Evolutionary conservation across 345 rosid species (phyloP).

Genomic region (Gossypium rotundifolium): DNA sequence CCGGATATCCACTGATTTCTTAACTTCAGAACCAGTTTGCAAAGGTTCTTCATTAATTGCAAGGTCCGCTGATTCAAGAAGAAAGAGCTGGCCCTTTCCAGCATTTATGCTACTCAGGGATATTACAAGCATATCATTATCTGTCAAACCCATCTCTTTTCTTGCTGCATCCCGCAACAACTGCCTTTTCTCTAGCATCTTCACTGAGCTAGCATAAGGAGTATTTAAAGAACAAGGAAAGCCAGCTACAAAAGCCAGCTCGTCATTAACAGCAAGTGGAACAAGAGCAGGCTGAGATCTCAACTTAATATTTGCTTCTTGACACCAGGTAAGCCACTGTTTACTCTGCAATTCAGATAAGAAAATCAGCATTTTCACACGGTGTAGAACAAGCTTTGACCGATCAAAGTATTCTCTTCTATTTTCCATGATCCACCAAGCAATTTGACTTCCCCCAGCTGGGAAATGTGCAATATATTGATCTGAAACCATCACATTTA

Average conservation of each 20-base stretch:
- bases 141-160: constrained; percentile 68
- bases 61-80: constrained; percentile 60
- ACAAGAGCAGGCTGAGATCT: constrained; percentile 77
- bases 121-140: constrained; percentile 77
- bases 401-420: constrained; percentile 87
- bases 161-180: constrained; percentile 62
- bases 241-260: constrained; percentile 89
- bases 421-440: constrained; percentile 99
- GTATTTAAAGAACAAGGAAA: constrained; percentile 67
- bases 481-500: constrained; percentile 42
- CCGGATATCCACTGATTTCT: constrained; percentile 25
- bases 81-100: constrained; percentile 86
- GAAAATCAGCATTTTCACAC: constrained; percentile 78
- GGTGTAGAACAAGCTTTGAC: constrained; percentile 60
- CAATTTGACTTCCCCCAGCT: constrained; percentile 90
- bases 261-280: constrained; percentile 88
- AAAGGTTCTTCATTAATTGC: constrained; percentile 36
- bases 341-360: constrained; percentile 77
- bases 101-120: constrained; percentile 91
- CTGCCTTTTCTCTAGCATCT: constrained; percentile 59
- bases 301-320: constrained; percentile 70
- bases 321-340: constrained; percentile 90
- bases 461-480: constrained; percentile 80
- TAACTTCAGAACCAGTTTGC: constrained; percentile 29
- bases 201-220: constrained; percentile 45